Evolutionary conservation across 345 rosid genomes (phyloP).

Genomic region (Brassica rapa): DNA sequence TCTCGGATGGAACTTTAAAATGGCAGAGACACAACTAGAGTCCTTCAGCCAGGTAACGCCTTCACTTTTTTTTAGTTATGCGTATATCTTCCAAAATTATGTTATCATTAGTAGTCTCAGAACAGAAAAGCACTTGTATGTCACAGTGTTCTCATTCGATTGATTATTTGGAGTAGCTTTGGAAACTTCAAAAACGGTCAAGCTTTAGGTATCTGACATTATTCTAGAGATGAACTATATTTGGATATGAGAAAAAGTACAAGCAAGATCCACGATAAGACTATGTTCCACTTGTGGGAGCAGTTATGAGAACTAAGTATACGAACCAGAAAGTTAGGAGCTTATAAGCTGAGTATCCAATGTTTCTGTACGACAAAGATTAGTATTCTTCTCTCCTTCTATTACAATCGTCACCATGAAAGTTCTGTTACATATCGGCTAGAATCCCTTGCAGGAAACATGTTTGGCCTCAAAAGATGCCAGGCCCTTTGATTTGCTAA

Average conservation of each 20-base stretch:
- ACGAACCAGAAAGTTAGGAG: constrained; percentile 50
- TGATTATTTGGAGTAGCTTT: neutral
- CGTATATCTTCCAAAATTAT: neutral
- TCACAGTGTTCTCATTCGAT: neutral
- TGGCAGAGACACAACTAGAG: too few relatives aligned
- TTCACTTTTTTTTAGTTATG: too few relatives aligned
- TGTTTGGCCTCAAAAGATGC: constrained; percentile 87
- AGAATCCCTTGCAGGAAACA: constrained; percentile 67
- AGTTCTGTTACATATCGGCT: constrained; percentile 22
- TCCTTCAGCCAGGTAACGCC: too few relatives aligned
- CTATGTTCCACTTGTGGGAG: neutral
- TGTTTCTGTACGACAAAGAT: constrained; percentile 64
- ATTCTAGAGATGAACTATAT: too few relatives aligned
- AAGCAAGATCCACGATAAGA: neutral
- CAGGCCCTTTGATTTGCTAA: constrained; percentile 77
- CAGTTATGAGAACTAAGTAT: constrained; percentile 22
- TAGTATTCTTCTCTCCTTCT: neutral
- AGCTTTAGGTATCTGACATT: too few relatives aligned
- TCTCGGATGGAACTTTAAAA: too few relatives aligned
- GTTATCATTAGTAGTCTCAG: neutral
- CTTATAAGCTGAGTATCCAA: too few relatives aligned
- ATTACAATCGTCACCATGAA: neutral
- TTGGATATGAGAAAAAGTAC: too few relatives aligned
- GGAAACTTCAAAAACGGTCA: neutral
- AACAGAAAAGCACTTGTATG: neutral